Conservation (phyloP, 495 filamentous ascomycete species). For the Monascus purpureus region DNA sequence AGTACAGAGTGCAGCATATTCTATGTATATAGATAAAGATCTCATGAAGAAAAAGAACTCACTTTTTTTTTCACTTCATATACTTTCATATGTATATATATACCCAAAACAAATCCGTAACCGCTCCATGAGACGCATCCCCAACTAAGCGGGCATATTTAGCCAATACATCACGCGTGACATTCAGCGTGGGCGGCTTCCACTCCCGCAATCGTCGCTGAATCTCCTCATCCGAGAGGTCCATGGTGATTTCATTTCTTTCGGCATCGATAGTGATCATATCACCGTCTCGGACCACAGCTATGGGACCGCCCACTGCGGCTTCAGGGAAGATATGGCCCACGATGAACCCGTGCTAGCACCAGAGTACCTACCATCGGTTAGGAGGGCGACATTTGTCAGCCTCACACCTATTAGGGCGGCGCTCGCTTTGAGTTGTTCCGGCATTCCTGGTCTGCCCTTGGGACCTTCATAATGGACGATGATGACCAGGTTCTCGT, state of each 20-base stretch:
- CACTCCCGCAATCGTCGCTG: constrained; percentile 50
- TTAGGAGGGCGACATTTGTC: constrained; percentile 81
- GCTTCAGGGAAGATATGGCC: constrained; percentile 92
- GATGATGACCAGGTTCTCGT: constrained; percentile 78
- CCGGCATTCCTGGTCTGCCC: constrained; percentile 97
- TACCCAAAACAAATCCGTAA: constrained; percentile 38
- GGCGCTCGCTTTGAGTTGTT: constrained; percentile 79
- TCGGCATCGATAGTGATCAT: constrained; percentile 76
- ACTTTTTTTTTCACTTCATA: no score
- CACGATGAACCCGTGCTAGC: constrained; percentile 95
- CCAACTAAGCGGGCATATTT: constrained; percentile 75
- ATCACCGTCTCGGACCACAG: constrained; percentile 68
- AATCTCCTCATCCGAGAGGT: constrained; percentile 65
- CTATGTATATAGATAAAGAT: no score
- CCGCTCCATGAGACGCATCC: constrained; percentile 58
- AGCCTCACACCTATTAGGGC: constrained; percentile 88
- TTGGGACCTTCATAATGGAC: constrained; percentile 94
- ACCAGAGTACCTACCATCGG: constrained; percentile 83
- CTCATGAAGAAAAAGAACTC: no score
- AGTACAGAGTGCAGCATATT: no score
- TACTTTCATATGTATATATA: no score
- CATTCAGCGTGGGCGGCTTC: constrained; percentile 56
- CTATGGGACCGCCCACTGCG: constrained; percentile 68
- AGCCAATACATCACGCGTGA: constrained; percentile 76
- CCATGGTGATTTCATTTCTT: constrained; percentile 59